A percentile compares a stretch with the other conserved stretches of the same genome.
Conservation (phyloP, 106 monocot genomes). For the Dendrobium nobile region DNA sequence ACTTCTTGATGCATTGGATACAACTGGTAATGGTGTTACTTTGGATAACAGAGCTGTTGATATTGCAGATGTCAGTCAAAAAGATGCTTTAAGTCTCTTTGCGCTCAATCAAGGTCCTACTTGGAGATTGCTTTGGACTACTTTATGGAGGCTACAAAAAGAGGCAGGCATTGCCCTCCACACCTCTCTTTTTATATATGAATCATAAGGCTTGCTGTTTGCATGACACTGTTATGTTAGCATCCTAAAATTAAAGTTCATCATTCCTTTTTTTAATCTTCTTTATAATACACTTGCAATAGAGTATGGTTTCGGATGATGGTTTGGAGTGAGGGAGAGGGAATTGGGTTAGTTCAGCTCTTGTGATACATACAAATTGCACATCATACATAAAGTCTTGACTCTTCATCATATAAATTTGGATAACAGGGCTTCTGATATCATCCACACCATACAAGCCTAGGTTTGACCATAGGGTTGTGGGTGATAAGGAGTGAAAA, state of each 20-base stretch:
- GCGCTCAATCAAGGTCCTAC: constrained; percentile 1
- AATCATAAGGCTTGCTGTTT: not conserved
- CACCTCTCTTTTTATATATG: not conserved
- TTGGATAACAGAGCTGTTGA: not conserved
- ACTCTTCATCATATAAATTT: too few species aligned
- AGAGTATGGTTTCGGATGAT: too few species aligned
- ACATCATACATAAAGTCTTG: too few species aligned
- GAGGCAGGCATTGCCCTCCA: constrained; percentile 10
- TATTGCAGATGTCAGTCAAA: not conserved
- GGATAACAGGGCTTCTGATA: too few species aligned
- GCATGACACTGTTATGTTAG: constrained; percentile 1
- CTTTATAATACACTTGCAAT: not conserved
- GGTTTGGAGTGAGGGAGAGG: too few species aligned
- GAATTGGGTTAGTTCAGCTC: too few species aligned
- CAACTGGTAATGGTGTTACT: not conserved
- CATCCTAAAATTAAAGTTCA: not conserved
- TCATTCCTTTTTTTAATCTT: not conserved
- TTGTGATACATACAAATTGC: too few species aligned
- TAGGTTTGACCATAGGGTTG: too few species aligned
- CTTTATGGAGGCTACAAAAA: constrained; percentile 1
- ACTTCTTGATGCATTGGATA: constrained; percentile 9
- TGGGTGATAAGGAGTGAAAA: too few species aligned
- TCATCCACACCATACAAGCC: too few species aligned
- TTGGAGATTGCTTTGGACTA: constrained; percentile 3
- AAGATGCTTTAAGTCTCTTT: constrained; percentile 7